Percentiles rank a stretch among this genome's conserved stretches.
Conservation (phyloP, 805 yeast genomes). For the Candida manassasensis region DNA sequence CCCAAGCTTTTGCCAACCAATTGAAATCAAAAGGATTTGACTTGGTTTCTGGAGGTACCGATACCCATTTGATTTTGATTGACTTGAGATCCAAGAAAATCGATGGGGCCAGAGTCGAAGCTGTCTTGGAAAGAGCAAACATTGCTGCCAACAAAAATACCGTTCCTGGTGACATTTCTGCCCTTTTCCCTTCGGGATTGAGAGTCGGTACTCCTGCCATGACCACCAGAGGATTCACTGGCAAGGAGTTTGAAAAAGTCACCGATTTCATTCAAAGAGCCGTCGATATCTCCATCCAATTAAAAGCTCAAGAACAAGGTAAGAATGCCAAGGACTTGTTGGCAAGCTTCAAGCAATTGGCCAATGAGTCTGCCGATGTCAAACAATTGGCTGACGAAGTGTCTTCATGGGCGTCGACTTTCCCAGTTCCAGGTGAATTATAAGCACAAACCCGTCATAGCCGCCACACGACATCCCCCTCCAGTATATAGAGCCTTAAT, state of each 20-base stretch:
- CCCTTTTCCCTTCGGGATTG: slow-evolving; percentile 92
- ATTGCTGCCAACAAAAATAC: slow-evolving; percentile 96
- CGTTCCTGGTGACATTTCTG: slow-evolving; percentile 94
- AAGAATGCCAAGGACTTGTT: slow-evolving; percentile 90
- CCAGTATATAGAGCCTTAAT: too few species aligned
- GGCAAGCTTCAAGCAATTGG: slow-evolving; percentile 79
- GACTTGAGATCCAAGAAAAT: slow-evolving; percentile 73
- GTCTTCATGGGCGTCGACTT: slow-evolving; percentile 85
- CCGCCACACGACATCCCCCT: too few species aligned
- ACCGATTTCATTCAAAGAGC: slow-evolving; percentile 78
- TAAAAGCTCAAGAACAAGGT: slow-evolving; percentile 80
- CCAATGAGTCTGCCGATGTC: slow-evolving; percentile 65
- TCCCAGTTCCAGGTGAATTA: slow-evolving; percentile 85
- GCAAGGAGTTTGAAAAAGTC: slow-evolving; percentile 73
- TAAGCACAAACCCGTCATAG: too few species aligned
- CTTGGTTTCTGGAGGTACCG: slow-evolving; percentile 90
- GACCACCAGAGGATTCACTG: slow-evolving; percentile 91
- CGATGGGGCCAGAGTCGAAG: slow-evolving; percentile 95
- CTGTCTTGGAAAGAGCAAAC: slow-evolving; percentile 81
- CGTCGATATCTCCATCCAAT: slow-evolving; percentile 66
- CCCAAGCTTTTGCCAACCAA: slow-evolving; percentile 68
- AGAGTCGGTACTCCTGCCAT: slow-evolving; percentile 98
- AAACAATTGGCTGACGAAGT: slow-evolving; percentile 68
- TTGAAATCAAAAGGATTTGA: slow-evolving; percentile 62
- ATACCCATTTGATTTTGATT: slow-evolving; percentile 85